phyloP scores from a whole-genome alignment of 495 filamentous ascomycete genomes.

The Penicillium arizonense region DNA sequence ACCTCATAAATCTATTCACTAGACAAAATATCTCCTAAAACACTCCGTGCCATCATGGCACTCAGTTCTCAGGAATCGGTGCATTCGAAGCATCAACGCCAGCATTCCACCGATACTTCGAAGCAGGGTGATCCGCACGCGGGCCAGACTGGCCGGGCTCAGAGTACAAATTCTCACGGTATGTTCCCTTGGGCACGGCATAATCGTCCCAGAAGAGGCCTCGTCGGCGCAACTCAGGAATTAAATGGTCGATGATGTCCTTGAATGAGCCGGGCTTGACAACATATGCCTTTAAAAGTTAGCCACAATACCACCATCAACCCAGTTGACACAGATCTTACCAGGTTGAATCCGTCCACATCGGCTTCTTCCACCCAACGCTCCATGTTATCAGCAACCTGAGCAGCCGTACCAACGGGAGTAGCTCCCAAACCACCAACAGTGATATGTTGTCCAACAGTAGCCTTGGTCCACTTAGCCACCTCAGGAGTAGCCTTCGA shows the following conservation, averaged over 20 bases:
- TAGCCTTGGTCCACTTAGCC: constrained; percentile 62
- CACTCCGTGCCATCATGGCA: no score
- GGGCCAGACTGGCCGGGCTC: constrained; percentile 44
- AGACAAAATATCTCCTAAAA: no score
- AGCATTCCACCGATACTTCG: constrained; percentile 50
- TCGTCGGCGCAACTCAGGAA: constrained; percentile 44
- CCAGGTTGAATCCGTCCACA: constrained; percentile 64
- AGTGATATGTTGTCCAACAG: constrained; percentile 60
- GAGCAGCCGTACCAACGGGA: constrained; percentile 52
- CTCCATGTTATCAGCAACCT: constrained; percentile 61
- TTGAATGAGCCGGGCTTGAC: constrained; percentile 62
- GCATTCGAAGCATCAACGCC: constrained; percentile 33
- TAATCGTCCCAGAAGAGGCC: constrained; percentile 52
- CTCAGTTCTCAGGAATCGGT: constrained; percentile 20
- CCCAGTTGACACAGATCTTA: constrained; percentile 15
- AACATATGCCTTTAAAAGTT: constrained; percentile 48
- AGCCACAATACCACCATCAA: neutral
- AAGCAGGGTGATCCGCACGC: constrained; percentile 45
- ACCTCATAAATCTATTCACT: no score
- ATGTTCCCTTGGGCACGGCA: constrained; percentile 43
- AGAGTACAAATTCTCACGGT: constrained; percentile 46
- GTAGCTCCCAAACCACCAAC: constrained; percentile 58
- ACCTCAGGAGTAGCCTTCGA: constrained; percentile 43
- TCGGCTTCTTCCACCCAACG: constrained; percentile 60
- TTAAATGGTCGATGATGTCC: constrained; percentile 55